These are phyloP conservation scores for Botrytis byssoidea DNA, from an alignment of 2,329 filamentous ascomycete species.

Conservation along the genomic window DNA sequence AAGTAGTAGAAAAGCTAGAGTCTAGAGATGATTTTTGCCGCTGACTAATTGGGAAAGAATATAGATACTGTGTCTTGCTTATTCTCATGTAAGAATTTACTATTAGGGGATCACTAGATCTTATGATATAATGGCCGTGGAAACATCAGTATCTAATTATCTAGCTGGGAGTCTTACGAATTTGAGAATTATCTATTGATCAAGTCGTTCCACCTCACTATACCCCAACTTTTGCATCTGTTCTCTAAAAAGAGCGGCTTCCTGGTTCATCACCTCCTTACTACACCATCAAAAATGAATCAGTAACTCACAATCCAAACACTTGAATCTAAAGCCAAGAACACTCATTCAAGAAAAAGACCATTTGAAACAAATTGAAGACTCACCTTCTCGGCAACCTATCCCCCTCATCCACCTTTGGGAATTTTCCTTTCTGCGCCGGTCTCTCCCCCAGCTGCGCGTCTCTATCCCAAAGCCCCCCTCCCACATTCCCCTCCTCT, in stretches of 20 bases:
- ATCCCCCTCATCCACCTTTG: constrained; percentile 67
- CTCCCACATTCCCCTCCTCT: constrained; percentile 80
- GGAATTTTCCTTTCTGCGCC: constrained; percentile 57
- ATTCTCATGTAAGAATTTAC: neutral
- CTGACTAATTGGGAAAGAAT: neutral
- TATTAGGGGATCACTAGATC: neutral
- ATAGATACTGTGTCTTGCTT: neutral
- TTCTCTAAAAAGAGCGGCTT: constrained; percentile 55
- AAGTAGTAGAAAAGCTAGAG: neutral
- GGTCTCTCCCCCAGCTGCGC: constrained; percentile 53
- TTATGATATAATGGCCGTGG: neutral
- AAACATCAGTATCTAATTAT: neutral
- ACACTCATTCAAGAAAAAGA: too few relatives aligned
- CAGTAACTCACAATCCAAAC: neutral
- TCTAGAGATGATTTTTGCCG: neutral
- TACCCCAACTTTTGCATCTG: constrained; percentile 30
- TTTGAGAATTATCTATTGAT: neutral
- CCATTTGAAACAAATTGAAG: neutral
- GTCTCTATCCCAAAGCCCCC: constrained; percentile 64
- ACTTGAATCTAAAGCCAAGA: neutral
- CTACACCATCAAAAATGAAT: constrained; percentile 33
- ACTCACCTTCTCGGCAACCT: constrained; percentile 56
- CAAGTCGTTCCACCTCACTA: neutral
- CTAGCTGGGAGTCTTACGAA: neutral
- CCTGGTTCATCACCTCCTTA: constrained; percentile 73